Base-by-base conservation (phyloP, 1,284 basidiomycete species). In the Rhodotorula sp. region DNA sequence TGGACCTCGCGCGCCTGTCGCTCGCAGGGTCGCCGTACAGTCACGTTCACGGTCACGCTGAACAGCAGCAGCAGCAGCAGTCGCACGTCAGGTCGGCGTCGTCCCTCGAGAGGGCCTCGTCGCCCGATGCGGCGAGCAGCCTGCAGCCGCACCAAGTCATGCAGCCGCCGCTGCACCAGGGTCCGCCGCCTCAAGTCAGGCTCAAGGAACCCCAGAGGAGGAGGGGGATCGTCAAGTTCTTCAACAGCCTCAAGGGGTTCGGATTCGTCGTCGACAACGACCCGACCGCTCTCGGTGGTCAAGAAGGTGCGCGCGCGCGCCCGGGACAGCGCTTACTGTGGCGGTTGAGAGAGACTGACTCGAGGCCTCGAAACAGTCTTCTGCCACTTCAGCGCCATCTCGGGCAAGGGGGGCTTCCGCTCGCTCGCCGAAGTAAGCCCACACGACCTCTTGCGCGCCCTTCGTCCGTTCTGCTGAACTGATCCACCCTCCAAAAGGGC, bases 261-360 rank as follows among this genome's bases (percentile, higher is more conserved):
- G 78, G 78, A 21, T 79, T 79, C 38, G 73, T 79, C 52, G 76
- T 77, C 43, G 77, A 79, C 65, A 74, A 76, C 34, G 66, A 74
- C 34, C 70, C 77, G 5, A 76, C 69, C 7, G 78, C 76, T 28
- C 69, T 79, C 28, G 77, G 77, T 14, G 77, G 77, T n/a, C 77
- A 79, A 60, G 78, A 79, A 66, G 78, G 78, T 77, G 60, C 21
- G 75, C 38, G 38, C 38, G 12, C 28, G 28, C 28, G 28, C 28
- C 2, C 28, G 28, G 28, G 28, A 3, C 28, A 28, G 28, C 28
- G 28, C 28, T 28, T 28, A 28, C 43, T 10, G 47, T 3, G 23
- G 3, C 6, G 26, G 7, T 26, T 18, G 50, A 19, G 45, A 49
- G 18, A 38, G 60, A 31, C 45, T 21, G 3, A 19, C 23, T 45